Base-by-base conservation (phyloP, 1,139 yeast genomes). In the Saccharomyces pastorianus region DNA sequence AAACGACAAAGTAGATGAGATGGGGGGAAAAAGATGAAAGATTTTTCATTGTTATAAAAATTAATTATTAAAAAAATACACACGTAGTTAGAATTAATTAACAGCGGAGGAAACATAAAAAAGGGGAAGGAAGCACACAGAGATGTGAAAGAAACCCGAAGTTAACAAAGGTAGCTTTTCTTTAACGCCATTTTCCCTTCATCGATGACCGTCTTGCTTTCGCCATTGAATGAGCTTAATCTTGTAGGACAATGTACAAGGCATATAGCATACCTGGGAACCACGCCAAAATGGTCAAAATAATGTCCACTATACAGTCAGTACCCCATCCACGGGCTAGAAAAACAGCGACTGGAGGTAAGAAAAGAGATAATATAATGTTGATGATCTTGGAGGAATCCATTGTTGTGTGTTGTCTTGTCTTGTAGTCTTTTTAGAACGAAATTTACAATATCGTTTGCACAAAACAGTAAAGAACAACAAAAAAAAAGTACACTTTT, bases 291-390 rank as follows among this genome's bases (percentile, higher is more conserved):
- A 84, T 62, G 69, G 90, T 85, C 53, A 89, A 76, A 28, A 87
- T 78, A 54, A 88, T 75, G 69, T 88, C 89, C 63, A 88, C 83
- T 71, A 82, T 76, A 61, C 84, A 57, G 20, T 53, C 57, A 51
- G 88, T 80, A 62, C 80, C 80, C 62, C 84, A 69, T 0, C 95
- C 95, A 60, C 89, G 74, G 67, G 86, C 85, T 59, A 87, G 72
- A 56, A 84, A 78, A 41, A 88, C 96, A n/a, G 95, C 90, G 47
- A 88, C 73, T 6, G 95, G 95, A 7, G 96, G 96, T 55, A 87
- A 66, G 65, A 88, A 79, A 59, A 88, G 78, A 20, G 95, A 91
- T 48, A 66, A 56, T 54, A 64, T 58, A 46, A 61, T 51, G 64
- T 66, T 66, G 48, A 66, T 55, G 47, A 67, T 54, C 56, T 66